These are phyloP conservation scores for Apiotrichum siamense DNA, from an alignment of 1,284 basidiomycete genomes.

Conservation along the genomic window DNA sequence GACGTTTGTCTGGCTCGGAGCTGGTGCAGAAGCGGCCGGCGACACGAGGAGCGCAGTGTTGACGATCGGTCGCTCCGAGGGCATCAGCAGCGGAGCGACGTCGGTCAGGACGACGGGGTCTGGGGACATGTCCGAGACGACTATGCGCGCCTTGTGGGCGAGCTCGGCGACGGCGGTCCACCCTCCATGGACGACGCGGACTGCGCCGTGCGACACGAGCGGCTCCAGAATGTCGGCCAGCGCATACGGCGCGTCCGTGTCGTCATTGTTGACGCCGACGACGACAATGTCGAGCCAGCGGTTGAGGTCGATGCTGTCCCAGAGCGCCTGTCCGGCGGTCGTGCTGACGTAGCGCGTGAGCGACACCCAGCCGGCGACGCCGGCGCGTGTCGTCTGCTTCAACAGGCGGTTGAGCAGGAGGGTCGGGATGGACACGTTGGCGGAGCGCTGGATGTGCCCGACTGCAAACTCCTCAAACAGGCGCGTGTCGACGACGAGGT, in stretches of 20 bases:
- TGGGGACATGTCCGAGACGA: neutral
- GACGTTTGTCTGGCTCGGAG: constrained; percentile 4
- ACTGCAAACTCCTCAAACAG: constrained; percentile 60
- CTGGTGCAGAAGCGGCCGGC: constrained; percentile 1
- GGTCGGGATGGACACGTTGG: constrained; percentile 76
- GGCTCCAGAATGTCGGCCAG: constrained; percentile 21
- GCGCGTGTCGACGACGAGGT: constrained; percentile 69
- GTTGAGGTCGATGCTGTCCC: constrained; percentile 52
- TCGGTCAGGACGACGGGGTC: constrained; percentile 11
- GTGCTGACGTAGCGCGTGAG: constrained; percentile 72
- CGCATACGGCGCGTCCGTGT: constrained; percentile 20
- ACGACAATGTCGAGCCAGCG: constrained; percentile 48
- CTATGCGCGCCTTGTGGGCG: constrained; percentile 1
- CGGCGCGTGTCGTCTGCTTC: constrained; percentile 59
- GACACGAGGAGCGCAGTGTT: neutral
- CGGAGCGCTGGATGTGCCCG: constrained; percentile 60
- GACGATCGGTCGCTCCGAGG: neutral
- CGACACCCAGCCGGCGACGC: constrained; percentile 52
- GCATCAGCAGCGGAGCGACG: neutral
- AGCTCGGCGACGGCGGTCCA: constrained; percentile 25
- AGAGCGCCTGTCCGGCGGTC: constrained; percentile 59
- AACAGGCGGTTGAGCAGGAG: constrained; percentile 76
- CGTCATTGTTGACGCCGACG: constrained; percentile 23
- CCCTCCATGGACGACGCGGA: constrained; percentile 29
- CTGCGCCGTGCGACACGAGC: constrained; percentile 19